These are phyloP conservation scores for Umbelopsis sp. DNA, from an alignment of 192 early-diverging fungal genomes.

Conservation along the genomic window DNA sequence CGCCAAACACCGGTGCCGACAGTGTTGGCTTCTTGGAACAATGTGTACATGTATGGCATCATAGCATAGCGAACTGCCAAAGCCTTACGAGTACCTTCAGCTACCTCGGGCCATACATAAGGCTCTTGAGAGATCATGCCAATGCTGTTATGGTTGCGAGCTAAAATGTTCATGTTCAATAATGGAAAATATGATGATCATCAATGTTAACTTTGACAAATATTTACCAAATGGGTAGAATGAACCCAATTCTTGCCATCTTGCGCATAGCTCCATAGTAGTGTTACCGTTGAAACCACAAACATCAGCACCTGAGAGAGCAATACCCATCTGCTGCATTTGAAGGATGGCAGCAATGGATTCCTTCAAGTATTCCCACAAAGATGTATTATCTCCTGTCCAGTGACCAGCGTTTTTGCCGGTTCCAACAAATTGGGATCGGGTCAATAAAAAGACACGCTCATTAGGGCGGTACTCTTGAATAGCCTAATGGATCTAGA, in stretches of 20 bases:
- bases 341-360: slow-evolving; percentile 65
- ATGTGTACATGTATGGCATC: slow-evolving; percentile 66
- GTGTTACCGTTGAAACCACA: slow-evolving; percentile 67
- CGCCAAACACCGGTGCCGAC: slow-evolving; percentile 58
- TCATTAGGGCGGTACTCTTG: slow-evolving; percentile 5
- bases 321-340: slow-evolving; percentile 74
- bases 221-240: slow-evolving; percentile 33
- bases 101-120: slow-evolving; percentile 58
- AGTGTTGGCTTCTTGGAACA: slow-evolving; percentile 49
- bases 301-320: slow-evolving; percentile 71
- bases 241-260: slow-evolving; percentile 67
- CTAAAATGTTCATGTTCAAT: not conserved
- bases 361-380: slow-evolving; percentile 57
- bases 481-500: slow-evolving; percentile 3
- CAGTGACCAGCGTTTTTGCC: slow-evolving; percentile 43
- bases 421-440: slow-evolving; percentile 67
- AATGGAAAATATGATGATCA: not conserved
- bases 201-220: not conserved
- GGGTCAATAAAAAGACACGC: slow-evolving; percentile 62
- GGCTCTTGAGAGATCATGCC: slow-evolving; percentile 57
- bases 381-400: slow-evolving; percentile 65
- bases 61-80: slow-evolving; percentile 60
- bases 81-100: slow-evolving; percentile 54
- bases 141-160: slow-evolving; percentile 66
- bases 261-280: slow-evolving; percentile 63